Conservation (phyloP, 2,329 filamentous ascomycete genomes). For the Myrmaecium sp. region DNA sequence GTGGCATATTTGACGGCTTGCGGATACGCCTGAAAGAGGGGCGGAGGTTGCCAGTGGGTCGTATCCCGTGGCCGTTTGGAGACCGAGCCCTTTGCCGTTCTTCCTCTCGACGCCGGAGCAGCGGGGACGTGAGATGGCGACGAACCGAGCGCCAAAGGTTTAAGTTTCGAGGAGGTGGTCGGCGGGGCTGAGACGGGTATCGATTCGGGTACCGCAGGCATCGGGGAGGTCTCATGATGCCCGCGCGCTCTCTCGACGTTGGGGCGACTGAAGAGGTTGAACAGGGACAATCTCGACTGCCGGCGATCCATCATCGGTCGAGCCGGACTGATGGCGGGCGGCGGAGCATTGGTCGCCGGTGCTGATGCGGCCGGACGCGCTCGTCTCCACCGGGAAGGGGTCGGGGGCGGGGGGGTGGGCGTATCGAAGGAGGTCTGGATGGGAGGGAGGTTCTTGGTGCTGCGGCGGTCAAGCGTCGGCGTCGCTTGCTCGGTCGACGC, state of each 20-base stretch:
- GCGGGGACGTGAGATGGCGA: too few relatives aligned
- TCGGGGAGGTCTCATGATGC: conserved; percentile 24
- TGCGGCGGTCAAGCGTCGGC: conserved; percentile 7
- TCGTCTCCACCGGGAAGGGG: conserved; percentile 23
- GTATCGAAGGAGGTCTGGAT: conserved; percentile 5
- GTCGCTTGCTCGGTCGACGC: conserved; percentile 10
- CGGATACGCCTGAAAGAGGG: conserved; percentile 73
- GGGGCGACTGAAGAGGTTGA: conserved; percentile 31
- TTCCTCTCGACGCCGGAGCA: too few relatives aligned
- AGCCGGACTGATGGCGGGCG: conserved; percentile 1
- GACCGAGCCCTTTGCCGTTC: too few relatives aligned
- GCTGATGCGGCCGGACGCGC: conserved; percentile 15
- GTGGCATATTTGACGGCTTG: conserved; percentile 63
- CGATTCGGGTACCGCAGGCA: conserved; percentile 11
- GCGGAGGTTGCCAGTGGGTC: conserved; percentile 35
- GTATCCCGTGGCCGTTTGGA: conserved; percentile 14
- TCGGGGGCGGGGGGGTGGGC: conserved; percentile 8
- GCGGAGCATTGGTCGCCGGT: conserved; percentile 11
- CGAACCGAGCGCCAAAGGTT: too few relatives aligned
- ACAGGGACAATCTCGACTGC: conserved; percentile 30
- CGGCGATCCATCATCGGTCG: conserved; percentile 11
- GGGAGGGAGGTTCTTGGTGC: conserved; percentile 10
- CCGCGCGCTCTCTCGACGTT: conserved; percentile 31
- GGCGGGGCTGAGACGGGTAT: conserved; percentile 1
- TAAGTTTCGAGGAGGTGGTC: conserved; percentile 2